These are phyloP conservation scores for Meripilus lineatus DNA, from an alignment of 1,284 basidiomycete genomes.

Conservation along the genomic window DNA sequence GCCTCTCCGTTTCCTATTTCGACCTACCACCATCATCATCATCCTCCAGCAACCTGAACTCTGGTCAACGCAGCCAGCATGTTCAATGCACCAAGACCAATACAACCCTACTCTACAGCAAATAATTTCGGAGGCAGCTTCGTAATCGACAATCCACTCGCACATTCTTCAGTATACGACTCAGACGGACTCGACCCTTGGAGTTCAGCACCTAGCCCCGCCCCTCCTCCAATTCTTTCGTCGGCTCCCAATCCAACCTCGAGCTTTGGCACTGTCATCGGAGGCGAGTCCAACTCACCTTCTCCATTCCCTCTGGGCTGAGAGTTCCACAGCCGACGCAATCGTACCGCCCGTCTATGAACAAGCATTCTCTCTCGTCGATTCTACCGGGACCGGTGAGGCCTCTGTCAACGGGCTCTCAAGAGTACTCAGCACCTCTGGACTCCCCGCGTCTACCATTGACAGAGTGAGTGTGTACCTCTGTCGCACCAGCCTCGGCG, in stretches of 20 bases:
- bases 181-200: conserved; percentile 79
- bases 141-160: conserved; percentile 72
- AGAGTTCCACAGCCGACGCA: conserved; percentile 51
- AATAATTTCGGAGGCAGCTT: conserved; percentile 65
- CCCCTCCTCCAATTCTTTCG: conserved; percentile 49
- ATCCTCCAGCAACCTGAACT: not conserved
- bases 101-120: conserved; percentile 57
- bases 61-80: conserved; percentile 37
- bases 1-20: not conserved
- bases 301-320: conserved; percentile 1
- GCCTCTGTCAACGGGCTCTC: conserved; percentile 79
- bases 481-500: not conserved
- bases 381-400: conserved; percentile 62
- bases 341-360: conserved; percentile 78
- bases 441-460: conserved; percentile 73
- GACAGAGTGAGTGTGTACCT: conserved; percentile 55
- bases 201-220: conserved; percentile 77
- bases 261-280: conserved; percentile 66
- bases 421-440: conserved; percentile 70
- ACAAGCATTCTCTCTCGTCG: conserved; percentile 67
- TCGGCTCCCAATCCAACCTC: conserved; percentile 41
- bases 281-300: conserved; percentile 28
- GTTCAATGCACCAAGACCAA: conserved; percentile 76
- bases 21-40: not conserved
- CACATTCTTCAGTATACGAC: conserved; percentile 70